Conservation (phyloP, 495 filamentous ascomycete genomes). For the Paragyromitra xinjiangensis region DNA sequence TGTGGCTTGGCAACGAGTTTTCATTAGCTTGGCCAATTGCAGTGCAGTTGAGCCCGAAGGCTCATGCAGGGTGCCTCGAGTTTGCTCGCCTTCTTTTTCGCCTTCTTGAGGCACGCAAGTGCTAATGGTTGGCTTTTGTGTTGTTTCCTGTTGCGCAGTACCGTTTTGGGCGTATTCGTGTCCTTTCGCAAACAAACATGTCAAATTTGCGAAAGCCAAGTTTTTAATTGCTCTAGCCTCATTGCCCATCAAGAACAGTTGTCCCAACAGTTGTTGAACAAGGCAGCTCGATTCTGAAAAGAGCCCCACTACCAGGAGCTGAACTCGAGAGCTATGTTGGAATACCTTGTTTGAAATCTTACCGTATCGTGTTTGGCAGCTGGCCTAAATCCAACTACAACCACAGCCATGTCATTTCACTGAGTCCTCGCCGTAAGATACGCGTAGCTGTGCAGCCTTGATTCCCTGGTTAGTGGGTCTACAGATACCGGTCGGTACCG, state of each 20-base stretch:
- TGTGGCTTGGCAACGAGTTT: background rate
- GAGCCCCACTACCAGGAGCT: background rate
- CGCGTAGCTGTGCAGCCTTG: background rate
- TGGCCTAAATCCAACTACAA: background rate
- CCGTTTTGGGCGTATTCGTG: constrained; percentile 12
- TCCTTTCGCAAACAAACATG: constrained; percentile 1
- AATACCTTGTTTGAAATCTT: background rate
- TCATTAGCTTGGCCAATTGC: background rate
- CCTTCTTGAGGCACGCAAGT: constrained; percentile 1
- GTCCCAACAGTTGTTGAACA: constrained; percentile 10
- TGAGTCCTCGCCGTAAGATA: background rate
- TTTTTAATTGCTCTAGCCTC: constrained; percentile 29
- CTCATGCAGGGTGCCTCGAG: constrained; percentile 5
- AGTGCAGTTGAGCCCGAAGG: background rate
- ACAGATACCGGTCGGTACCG: background rate
- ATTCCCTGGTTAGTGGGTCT: background rate
- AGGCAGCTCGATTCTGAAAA: constrained; percentile 13
- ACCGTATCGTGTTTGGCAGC: background rate
- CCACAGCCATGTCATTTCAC: background rate
- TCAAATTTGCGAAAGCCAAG: background rate
- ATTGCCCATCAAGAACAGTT: constrained; percentile 16
- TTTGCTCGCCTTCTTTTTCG: constrained; percentile 20
- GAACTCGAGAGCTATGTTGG: background rate
- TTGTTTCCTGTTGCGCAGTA: background rate
- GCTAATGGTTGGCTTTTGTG: background rate